These are phyloP conservation scores for Wickerhamomyces sp. DNA, from an alignment of 1,139 yeast species.

Conservation along the genomic window DNA sequence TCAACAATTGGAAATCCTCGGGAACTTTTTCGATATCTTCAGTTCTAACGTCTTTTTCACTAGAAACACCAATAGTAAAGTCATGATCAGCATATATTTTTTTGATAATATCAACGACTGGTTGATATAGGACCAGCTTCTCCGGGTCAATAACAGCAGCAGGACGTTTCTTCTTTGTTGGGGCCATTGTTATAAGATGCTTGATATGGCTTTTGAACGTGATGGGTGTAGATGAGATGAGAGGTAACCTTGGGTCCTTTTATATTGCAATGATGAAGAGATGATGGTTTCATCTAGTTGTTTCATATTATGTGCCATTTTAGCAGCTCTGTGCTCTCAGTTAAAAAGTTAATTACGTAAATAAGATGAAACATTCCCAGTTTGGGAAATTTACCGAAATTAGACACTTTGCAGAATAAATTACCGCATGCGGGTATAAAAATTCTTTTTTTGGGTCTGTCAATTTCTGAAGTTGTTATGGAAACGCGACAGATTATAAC, in stretches of 20 bases:
- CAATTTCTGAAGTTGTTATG: not conserved
- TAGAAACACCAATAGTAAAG: conserved; percentile 3
- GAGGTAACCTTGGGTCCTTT: too few species aligned
- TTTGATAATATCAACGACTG: conserved; percentile 3
- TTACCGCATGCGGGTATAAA: not conserved
- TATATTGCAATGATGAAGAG: too few species aligned
- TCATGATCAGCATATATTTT: conserved; percentile 7
- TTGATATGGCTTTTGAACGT: not conserved
- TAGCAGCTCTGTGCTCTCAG: too few species aligned
- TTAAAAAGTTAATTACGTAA: too few species aligned
- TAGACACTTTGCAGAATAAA: too few species aligned
- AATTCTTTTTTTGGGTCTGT: not conserved
- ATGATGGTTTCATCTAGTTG: too few species aligned
- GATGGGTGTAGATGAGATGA: too few species aligned
- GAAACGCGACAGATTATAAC: conserved; percentile 1
- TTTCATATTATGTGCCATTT: not conserved
- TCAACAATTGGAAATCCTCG: conserved; percentile 47
- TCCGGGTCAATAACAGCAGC: conserved; percentile 1
- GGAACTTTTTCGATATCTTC: conserved; percentile 8
- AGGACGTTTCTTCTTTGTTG: not conserved
- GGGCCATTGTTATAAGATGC: not conserved
- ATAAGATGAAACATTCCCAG: too few species aligned
- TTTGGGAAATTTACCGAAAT: too few species aligned
- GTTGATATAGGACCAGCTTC: conserved; percentile 5
- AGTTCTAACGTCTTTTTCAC: too few species aligned